phyloP scores from a whole-genome alignment of 306 rosid species.

The Gillenia trifoliata region DNA sequence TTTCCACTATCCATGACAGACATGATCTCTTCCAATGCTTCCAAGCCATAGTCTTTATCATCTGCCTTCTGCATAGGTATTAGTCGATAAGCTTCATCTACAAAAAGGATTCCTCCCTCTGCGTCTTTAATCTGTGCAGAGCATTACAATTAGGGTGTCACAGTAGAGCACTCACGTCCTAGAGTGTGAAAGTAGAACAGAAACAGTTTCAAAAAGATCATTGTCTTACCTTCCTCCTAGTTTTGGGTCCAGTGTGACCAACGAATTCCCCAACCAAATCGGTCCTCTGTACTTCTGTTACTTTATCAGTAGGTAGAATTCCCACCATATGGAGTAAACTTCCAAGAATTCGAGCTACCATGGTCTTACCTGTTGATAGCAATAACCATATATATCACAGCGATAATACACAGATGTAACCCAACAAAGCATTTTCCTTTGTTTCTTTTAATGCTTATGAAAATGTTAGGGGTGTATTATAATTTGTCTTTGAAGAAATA shows the following conservation, averaged over 20 bases:
- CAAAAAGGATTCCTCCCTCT: conserved; percentile 94
- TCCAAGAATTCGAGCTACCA: conserved; percentile 94
- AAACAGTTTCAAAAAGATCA: background rate
- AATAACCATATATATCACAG: conserved; percentile 6
- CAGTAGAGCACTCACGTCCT: background rate
- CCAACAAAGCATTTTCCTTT: background rate
- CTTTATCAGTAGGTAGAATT: conserved; percentile 81
- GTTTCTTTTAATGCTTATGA: background rate
- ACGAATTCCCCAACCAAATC: conserved; percentile 97
- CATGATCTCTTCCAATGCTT: conserved; percentile 98
- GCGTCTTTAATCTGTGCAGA: conserved; percentile 72
- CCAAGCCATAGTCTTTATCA: conserved; percentile 93
- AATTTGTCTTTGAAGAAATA: background rate
- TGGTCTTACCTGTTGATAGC: conserved; percentile 71
- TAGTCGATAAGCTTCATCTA: conserved; percentile 89
- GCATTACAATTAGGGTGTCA: conserved; percentile 14
- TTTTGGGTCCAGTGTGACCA: conserved; percentile 97
- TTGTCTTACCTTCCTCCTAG: conserved; percentile 69
- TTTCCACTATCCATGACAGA: conserved; percentile 97
- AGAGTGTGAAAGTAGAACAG: background rate
- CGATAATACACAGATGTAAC: background rate
- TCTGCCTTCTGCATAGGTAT: conserved; percentile 94
- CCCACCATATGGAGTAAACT: conserved; percentile 92
- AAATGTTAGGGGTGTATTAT: background rate
- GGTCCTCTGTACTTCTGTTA: conserved; percentile 93